Base-by-base conservation (phyloP, 768 basidiomycete species). In the Lactarius tabidus region DNA sequence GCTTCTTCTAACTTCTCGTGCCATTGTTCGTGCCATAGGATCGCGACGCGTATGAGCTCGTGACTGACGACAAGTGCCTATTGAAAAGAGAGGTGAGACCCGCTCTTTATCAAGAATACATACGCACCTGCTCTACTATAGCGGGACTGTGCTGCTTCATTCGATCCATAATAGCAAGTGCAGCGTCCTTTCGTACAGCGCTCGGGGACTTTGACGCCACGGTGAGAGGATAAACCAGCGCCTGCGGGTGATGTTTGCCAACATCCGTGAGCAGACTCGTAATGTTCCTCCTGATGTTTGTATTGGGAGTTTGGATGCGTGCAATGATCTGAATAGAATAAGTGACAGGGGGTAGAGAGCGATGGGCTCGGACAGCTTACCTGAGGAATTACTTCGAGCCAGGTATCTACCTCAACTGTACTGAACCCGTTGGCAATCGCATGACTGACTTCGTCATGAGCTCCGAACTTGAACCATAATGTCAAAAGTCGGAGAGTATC, bases 11-110 rank as follows among this genome's bases (percentile, higher is more conserved):
- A 80, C 20, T 93, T 95, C 77, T 99, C 97, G 71, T 98, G 95
- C 97, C 97, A 99, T 68, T 95, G 80, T 75, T 99, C 97, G 70
- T 98, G 95, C 97, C 97, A 99, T 14, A 99, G 79, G 66, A 99
- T 98, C 8, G 97, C 96, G 8, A 98, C 93, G 23, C 97, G 89
- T 65, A 98, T 98, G 41, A 99, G 83, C 74, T 99, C 97, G 35
- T 91, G 87, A 73, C 93, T 93, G 75, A 99, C 93, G 29, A 96
- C 74, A 54, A 88, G 78, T 12, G 95, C 95, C 86, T 94, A 36
- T 20, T 66, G 28, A 53, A n/a, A 64, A 39, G 17, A 58, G 52
- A 62, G 57, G 62, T 64, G 20, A 36, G 23, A 33, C 28, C 29
- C 54, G n/a, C 26, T 26, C 17, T 17, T 8, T 12, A 26, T 28